Base-by-base conservation (phyloP, 2,329 filamentous ascomycete species). In the Talaromyces sp. region DNA sequence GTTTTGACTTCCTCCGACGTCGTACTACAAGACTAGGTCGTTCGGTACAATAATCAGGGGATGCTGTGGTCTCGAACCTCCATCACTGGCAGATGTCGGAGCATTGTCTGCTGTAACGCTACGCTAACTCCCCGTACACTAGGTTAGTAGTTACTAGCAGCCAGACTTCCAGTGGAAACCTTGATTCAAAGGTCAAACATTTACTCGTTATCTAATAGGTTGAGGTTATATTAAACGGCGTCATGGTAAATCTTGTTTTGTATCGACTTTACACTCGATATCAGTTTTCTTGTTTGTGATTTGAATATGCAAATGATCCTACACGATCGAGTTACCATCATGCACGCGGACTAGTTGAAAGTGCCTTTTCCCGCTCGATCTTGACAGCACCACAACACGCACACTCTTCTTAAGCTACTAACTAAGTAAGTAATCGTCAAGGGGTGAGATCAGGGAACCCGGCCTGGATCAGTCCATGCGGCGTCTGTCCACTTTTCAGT, bases 401-500 rank as follows among this genome's bases (percentile, higher is more conserved):
- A 44, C 40, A 44, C 40, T 11, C 18, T 40, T 21, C 7, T 44
- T 21, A 18, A 44, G n/a, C 16, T 44, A n/a, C n/a, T n/a, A n/a
- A n/a, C n/a, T n/a, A n/a, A n/a, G n/a, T n/a, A n/a, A n/a, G n/a
- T n/a, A n/a, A n/a, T n/a, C n/a, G 42, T 21, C 25, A 52, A 52
- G 48, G 48, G 25, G 16, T 9, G 28, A n/a, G 28, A 18, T 18
- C 48, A 33, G 3, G 11, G 18, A 18, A 25, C n/a, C 48, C 21
- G 48, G 58, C 52, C 48, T 61, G 58, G 58, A 61, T 55, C 58
- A 39, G 58, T 61, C 58, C 11, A 61, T 52, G 44, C 31, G 58
- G 57, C 40, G 50, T 25, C 40, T 60, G 58, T 52, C 58, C 58
- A 61, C 58, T 42, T 54, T 48, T 35, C 9, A 33, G 58, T 52